Base-by-base conservation (phyloP, 371 early-diverging fungal genomes). In the Coemansia sp. region DNA sequence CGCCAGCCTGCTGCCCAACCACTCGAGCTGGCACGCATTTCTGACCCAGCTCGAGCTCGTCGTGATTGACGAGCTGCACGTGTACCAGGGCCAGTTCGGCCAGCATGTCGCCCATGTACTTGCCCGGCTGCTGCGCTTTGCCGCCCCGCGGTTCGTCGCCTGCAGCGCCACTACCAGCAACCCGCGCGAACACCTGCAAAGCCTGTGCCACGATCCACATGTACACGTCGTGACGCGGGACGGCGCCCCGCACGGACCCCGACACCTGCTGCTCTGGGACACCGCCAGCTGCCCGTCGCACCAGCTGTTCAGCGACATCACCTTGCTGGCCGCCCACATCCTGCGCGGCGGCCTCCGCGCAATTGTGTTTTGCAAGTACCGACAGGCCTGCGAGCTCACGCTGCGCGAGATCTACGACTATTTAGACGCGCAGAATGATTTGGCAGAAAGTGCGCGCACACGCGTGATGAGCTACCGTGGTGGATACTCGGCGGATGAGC, bases 51-150 rank as follows among this genome's bases (percentile, higher is more conserved):
- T 93, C 43, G 76, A 72, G 50, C 82, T 83, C 55, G 84, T 92
- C 1, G 85, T 93, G 0, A 72, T 93, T 13, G 93, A 93, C 73
- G 91, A 93, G 76, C 62, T 90, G 4, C 92, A 93, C 62, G 81
- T 82, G 1, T 92, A 91, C 57, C 76, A 85, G 45, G 86, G 83
- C 1, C 52, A 78, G 6, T 87, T 92, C 70, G 93, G 93, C 7
- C 76, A 84, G 11, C 88, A 93, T 49, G 73, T 85, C 2, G 81
- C 86, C 1, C 69, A 86, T 36, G 83, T 92, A 9, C 74, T 93
- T 78, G 77, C 88, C 4, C 70, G 93, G 10, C 59, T 92, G 42
- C 67, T 79, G 13, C 80, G 93, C 1, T 36, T 92, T 14, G 85
- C 84, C 54, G 47, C 57, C n/a, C 53, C 87, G 8, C 81, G 79